Base-by-base conservation (phyloP, 192 early-diverging fungal species). In the Kappamyces sp. region DNA sequence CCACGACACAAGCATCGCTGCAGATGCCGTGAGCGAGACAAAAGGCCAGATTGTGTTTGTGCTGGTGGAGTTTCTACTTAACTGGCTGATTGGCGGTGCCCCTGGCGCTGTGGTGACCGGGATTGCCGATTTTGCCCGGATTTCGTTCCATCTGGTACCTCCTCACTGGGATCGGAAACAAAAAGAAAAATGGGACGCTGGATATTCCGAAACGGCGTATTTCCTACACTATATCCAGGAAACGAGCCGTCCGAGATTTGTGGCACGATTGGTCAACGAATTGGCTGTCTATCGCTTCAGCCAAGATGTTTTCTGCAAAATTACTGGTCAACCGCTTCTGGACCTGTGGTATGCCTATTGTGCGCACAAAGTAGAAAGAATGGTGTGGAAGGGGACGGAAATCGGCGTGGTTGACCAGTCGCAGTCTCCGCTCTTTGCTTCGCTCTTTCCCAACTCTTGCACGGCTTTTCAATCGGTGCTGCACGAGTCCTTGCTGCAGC, bases 121-220 rank as follows among this genome's bases (percentile, higher is more conserved):
- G 23, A 12, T 53, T 8, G 38, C 38, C 13, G 51, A 53, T 53
- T 53, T 40, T 15, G 41, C 41, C 15, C 38, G 51, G 13, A 40
- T 40, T 12, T 36, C 38, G 2, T 15, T 53, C 38, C 38, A 15
- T 15, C 2, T 53, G 23, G 8, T 40, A 31, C 41, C 51, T n/a
- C 12, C 7, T 13, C 12, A 36, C 4, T 53, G 51, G 51, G 41
- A 53, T 33, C 51, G 6, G 9, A 40, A 40, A 33, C 51, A 53
- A 12, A 53, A 40, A 36, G 55, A 38, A 36, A 61, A 64, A 35
- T 71, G 70, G 70, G 70, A 71, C 59, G 42, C 52, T n/a, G 70
- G 70, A 3, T 71, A 67, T 48, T 64, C 66, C 37, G 47, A 55
- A 41, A 71, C 70, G 34, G 70, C 70, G 3, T 71, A 60, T 34